Conservation (phyloP, 768 basidiomycete species). For the Xerocomellus dryophilus region DNA sequence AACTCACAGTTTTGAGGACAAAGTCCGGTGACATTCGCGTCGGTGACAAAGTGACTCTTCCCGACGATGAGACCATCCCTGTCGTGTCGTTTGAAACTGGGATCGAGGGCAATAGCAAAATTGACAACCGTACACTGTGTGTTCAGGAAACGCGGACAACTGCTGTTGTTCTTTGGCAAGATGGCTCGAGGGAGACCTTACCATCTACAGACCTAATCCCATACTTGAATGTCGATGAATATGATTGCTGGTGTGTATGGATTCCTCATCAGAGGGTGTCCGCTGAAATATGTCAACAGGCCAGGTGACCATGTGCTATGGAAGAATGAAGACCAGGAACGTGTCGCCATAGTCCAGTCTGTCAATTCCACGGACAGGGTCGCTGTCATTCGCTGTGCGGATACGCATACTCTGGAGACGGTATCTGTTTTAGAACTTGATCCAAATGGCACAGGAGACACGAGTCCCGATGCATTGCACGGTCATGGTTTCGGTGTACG, state of each 20-base stretch:
- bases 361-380: slow-evolving; percentile 73
- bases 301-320: slow-evolving; percentile 89
- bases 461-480: slow-evolving; percentile 40
- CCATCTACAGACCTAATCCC: slow-evolving; percentile 69
- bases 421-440: slow-evolving; percentile 88
- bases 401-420: slow-evolving; percentile 53
- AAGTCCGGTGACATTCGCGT: slow-evolving; percentile 67
- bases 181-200: slow-evolving; percentile 64
- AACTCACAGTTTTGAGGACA: slow-evolving; percentile 61
- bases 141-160: slow-evolving; percentile 72
- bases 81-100: slow-evolving; percentile 60
- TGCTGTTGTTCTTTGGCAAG: slow-evolving; percentile 83
- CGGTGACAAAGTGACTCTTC: slow-evolving; percentile 68
- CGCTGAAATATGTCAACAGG: slow-evolving; percentile 42
- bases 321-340: slow-evolving; percentile 67
- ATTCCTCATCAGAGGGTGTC: background rate
- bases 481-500: slow-evolving; percentile 73
- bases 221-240: slow-evolving; percentile 85
- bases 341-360: slow-evolving; percentile 72
- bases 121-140: slow-evolving; percentile 55
- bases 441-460: slow-evolving; percentile 67
- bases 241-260: slow-evolving; percentile 74
- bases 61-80: slow-evolving; percentile 45
- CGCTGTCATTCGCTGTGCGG: slow-evolving; percentile 59
- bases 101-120: slow-evolving; percentile 40